Evolutionary conservation across 495 filamentous ascomycete genomes (phyloP).

Genomic region (Oidiodendron maius): DNA sequence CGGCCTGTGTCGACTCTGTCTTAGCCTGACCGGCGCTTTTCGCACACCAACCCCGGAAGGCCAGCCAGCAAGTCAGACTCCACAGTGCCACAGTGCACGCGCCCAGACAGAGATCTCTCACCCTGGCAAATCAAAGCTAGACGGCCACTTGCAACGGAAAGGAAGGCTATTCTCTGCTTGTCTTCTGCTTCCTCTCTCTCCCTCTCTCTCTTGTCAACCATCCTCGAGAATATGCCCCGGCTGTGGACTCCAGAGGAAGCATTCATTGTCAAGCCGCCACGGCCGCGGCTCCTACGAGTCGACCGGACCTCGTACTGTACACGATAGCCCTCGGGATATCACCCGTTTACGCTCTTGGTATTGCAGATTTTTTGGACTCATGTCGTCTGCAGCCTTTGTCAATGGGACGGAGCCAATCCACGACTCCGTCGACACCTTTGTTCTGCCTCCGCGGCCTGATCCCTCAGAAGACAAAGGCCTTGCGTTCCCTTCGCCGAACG

Average conservation of each 20-base stretch:
- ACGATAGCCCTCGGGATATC: background rate
- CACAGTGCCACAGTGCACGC: background rate
- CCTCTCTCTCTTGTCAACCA: too few species aligned
- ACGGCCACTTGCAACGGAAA: background rate
- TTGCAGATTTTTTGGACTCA: background rate
- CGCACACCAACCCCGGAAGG: background rate
- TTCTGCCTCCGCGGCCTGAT: constrained; percentile 40
- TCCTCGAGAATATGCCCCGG: constrained; percentile 20
- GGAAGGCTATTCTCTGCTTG: background rate
- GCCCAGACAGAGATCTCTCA: background rate
- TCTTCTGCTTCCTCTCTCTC: background rate
- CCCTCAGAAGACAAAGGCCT: constrained; percentile 44
- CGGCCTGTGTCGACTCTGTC: too few species aligned
- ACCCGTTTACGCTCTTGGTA: background rate
- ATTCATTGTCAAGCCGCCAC: constrained; percentile 14
- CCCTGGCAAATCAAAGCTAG: background rate
- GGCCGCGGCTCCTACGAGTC: constrained; percentile 6
- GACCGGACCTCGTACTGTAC: background rate
- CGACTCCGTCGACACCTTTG: constrained; percentile 18
- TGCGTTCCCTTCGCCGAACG: background rate
- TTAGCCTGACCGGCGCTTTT: background rate
- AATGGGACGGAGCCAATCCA: constrained; percentile 9
- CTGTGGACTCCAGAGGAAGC: constrained; percentile 3
- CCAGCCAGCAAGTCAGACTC: too few species aligned
- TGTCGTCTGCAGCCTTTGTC: constrained; percentile 8